Evolutionary conservation across 768 basidiomycete genomes (phyloP), one percentile per base, ranked within the genome.

Genomic region (Naganishia kalamii): DNA sequence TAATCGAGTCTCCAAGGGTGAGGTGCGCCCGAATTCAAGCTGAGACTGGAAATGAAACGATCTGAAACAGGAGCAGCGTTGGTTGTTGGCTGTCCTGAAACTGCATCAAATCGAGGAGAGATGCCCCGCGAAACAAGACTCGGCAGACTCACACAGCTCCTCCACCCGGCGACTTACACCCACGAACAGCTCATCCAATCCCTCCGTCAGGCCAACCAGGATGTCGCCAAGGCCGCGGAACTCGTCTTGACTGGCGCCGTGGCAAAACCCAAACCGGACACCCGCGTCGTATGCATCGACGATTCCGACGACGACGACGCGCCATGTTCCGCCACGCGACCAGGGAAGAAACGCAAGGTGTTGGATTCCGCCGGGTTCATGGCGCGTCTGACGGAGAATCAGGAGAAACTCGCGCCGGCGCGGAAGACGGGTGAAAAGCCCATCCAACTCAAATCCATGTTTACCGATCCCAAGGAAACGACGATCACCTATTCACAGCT

Each of bases 151-250:
- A 70, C 70, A 6, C 52, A 70, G 0, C 70, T 77, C 17, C 72
- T 77, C 48, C 71, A 74, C 57, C 76, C 76, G 4, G 68, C 72
- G 21, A 66, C 68, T 1, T 76, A 65, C 43, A 57, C 72, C 3
- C 37, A 62, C 10, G 68, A 67, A 8, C 54, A 68, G 33, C 68
- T 68, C 23, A 43, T 71, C 25, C 44, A 60, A 15, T 72, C 77
- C 1, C 65, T 78, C 0, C 47, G 52, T 12, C 54, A 63, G 1
- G 59, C 69, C 21, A 50, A 70, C 10, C 76, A 74, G 2, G 67
- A 74, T 68, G 70, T 77, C 1, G 35, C 51, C 27, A 27, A 27
- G 23, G 77, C 77, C 21, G 77, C 76, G 3, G 74, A 76, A 52
- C 62, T 50, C 23, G 44, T 77, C 27, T 52, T 78, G 7, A 29